Evolutionary conservation across 148 eudicot genomes (phyloP), one percentile per base, ranked within the genome.

Genomic region (Chenopodium album): DNA sequence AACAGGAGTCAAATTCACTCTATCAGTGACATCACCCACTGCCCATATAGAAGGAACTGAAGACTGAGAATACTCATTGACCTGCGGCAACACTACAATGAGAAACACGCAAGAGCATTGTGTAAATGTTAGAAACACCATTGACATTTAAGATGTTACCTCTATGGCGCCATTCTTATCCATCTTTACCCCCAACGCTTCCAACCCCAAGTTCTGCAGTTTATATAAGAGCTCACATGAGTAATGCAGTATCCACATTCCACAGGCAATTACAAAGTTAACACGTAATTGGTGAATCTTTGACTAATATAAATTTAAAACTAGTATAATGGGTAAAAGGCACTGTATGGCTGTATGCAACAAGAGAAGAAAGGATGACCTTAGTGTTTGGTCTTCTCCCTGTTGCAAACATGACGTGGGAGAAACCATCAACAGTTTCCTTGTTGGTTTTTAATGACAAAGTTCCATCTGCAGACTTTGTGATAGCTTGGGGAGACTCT

Each of bases 41-140:
- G 99, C 99, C 94, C 98, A 96, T 87, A 94, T 96, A 52, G 99
- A 96, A 82, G 98, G 97, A 82, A 94, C 97, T 71, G 97, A 92
- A 64, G 98, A 87, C 70, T 89, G 90, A 34, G 99, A 96, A 87
- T 79, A 94, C 76, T 94, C 97, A 82, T 94, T 92, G 66, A 96
- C 99, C 99, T 96, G 85, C 52, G 13, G 44, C 85, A 76, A 81
- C 76, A 89, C 41, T 72, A 65, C 17, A 69, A 59, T 77, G 69
- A 84, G 84, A 71, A 78, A 26, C 71, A 47, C 80, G 17, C 78
- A 23, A 23, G n/a, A 32, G 69, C 67, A 78, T 46, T 31, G 26
- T 47, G 76, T 29, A 79, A 66, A 71, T 28, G 46, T 56, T 28
- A 14, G 50, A 62, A 75, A 76, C 41, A 70, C 20, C 20, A 59